These are phyloP conservation scores for Aspergillus homomorphus DNA, from an alignment of 495 filamentous ascomycete genomes.

Conservation along the genomic window DNA sequence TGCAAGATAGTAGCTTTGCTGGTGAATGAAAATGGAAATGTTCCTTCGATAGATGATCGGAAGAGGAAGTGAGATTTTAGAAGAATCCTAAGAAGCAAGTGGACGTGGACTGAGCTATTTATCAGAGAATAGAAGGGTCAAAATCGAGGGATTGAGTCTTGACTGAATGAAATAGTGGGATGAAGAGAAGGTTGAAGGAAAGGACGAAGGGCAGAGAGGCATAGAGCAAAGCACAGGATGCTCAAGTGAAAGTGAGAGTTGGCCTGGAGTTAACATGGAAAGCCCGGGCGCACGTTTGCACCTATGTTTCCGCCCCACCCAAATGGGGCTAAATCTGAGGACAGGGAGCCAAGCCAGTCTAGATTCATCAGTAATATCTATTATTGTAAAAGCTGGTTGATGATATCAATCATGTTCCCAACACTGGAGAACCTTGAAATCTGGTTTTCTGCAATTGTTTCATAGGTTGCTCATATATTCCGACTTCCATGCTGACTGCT, in stretches of 20 bases:
- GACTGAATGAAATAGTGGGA: not conserved
- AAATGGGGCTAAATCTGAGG: not conserved
- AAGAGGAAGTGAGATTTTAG: constrained; percentile 4
- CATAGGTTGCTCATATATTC: too few relatives aligned
- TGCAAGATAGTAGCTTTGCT: not conserved
- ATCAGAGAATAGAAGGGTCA: not conserved
- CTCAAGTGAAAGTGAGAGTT: constrained; percentile 20
- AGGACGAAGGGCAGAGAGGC: not conserved
- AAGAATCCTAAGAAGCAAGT: constrained; percentile 1
- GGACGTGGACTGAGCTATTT: too few relatives aligned
- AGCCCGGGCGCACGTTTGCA: constrained; percentile 14
- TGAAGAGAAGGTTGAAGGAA: constrained; percentile 9
- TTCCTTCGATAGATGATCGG: not conserved
- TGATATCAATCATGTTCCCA: not conserved
- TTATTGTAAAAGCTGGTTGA: not conserved
- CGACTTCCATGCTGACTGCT: too few relatives aligned
- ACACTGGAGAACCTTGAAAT: too few relatives aligned
- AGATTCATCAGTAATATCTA: not conserved
- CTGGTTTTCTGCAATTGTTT: too few relatives aligned
- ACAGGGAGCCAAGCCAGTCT: not conserved
- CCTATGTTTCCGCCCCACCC: constrained; percentile 18
- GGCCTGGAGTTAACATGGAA: constrained; percentile 27
- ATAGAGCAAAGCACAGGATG: not conserved
- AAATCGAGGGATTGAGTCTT: not conserved
- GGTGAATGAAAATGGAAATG: not conserved